Conservation (phyloP, 139 green algal species). For the Spirogloea muscicola region DNA sequence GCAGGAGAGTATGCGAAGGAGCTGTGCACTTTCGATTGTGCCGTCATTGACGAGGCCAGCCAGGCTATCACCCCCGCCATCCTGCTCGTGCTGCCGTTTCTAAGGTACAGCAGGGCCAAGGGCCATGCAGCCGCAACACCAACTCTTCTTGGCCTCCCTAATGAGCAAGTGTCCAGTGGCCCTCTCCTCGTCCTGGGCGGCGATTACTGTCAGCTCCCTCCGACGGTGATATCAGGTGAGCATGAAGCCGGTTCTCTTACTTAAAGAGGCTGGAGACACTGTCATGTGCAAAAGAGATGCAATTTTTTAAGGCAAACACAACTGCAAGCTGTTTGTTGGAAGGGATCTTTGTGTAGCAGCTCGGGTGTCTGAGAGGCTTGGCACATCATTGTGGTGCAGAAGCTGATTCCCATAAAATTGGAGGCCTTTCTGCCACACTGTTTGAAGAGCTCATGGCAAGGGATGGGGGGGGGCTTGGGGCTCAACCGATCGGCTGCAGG, state of each 20-base stretch:
- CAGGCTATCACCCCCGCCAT: slow-evolving; percentile 38
- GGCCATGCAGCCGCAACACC: too few species aligned
- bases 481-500: too few species aligned
- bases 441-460: slow-evolving; percentile 45
- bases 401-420: too few species aligned
- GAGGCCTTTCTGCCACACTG: slow-evolving; percentile 16
- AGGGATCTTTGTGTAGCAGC: too few species aligned
- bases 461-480: slow-evolving; percentile 27
- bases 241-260: too few species aligned
- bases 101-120: background rate
- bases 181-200: slow-evolving; percentile 23
- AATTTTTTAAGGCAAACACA: too few species aligned
- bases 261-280: too few species aligned
- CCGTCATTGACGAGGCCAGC: slow-evolving; percentile 38
- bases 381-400: too few species aligned
- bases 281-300: too few species aligned
- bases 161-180: background rate
- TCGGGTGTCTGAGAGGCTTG: too few species aligned
- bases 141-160: too few species aligned
- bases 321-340: too few species aligned
- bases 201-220: slow-evolving; percentile 39
- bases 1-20: slow-evolving; percentile 2
- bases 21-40: slow-evolving; percentile 21
- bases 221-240: slow-evolving; percentile 30
- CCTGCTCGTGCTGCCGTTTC: slow-evolving; percentile 26